Conservation (phyloP, 139 green algal species). For the Picochlorum costavermella region DNA sequence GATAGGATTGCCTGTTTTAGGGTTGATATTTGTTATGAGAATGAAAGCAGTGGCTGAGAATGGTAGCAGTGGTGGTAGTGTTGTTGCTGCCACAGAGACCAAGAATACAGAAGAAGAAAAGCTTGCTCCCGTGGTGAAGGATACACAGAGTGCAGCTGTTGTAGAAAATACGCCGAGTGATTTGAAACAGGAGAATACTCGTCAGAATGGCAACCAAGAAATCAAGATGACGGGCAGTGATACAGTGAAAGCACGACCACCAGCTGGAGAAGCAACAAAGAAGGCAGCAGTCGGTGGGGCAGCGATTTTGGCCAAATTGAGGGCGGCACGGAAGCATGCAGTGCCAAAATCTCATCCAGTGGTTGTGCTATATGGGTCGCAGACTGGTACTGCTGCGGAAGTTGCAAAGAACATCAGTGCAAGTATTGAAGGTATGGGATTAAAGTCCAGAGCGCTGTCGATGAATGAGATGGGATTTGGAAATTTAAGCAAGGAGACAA, state of each 20-base stretch:
- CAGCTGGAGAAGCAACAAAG: not conserved
- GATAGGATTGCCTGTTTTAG: slow-evolving; percentile 5
- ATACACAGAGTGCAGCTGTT: no score
- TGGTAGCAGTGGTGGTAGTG: not conserved
- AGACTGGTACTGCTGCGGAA: slow-evolving; percentile 84
- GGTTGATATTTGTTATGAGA: not conserved
- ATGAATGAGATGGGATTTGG: slow-evolving; percentile 72
- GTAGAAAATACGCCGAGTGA: no score
- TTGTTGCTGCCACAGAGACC: no score
- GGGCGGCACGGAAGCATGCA: not conserved
- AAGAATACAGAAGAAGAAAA: no score
- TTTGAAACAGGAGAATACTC: no score
- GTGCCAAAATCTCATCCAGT: slow-evolving; percentile 17
- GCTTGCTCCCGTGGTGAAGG: no score
- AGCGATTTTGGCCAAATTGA: slow-evolving; percentile 25
- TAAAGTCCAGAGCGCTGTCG: slow-evolving; percentile 34
- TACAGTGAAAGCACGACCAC: not conserved
- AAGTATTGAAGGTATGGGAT: slow-evolving; percentile 37
- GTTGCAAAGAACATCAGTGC: slow-evolving; percentile 81
- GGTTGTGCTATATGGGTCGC: slow-evolving; percentile 75
- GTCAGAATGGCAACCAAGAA: no score
- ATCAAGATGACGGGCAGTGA: not conserved
- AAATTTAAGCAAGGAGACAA: slow-evolving; percentile 32
- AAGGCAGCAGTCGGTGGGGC: slow-evolving; percentile 12
- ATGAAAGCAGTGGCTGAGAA: not conserved